phyloP scores from a whole-genome alignment of 2,329 filamentous ascomycete genomes.

The Clonostachys rosea region DNA sequence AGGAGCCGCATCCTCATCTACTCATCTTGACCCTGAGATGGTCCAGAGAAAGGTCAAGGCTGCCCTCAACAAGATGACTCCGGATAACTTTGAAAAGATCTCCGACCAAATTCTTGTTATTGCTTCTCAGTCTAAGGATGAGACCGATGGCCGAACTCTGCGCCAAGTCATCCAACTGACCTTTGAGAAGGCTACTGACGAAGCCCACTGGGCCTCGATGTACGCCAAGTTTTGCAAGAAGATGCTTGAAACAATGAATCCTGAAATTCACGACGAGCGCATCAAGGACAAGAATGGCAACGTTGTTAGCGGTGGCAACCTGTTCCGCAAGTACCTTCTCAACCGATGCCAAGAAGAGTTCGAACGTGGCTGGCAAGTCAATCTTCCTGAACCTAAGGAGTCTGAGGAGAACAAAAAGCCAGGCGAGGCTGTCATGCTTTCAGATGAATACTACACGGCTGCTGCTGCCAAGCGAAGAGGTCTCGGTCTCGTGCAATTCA shows the following conservation, averaged over 20 bases:
- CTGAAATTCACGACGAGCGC: slow-evolving; percentile 91
- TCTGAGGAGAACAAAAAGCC: slow-evolving; percentile 39
- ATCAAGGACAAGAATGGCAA: slow-evolving; percentile 88
- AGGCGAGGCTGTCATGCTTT: slow-evolving; percentile 76
- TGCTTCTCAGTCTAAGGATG: slow-evolving; percentile 91
- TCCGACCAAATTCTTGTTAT: slow-evolving; percentile 90
- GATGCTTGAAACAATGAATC: slow-evolving; percentile 93
- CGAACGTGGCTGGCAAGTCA: slow-evolving; percentile 87
- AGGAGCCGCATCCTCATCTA: slow-evolving; percentile 31
- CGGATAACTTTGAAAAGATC: slow-evolving; percentile 97
- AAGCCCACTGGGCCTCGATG: slow-evolving; percentile 98
- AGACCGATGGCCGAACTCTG: slow-evolving; percentile 87
- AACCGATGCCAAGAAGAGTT: slow-evolving; percentile 99
- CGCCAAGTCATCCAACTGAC: slow-evolving; percentile 98
- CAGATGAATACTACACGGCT: slow-evolving; percentile 93
- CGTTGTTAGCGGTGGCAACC: slow-evolving; percentile 82
- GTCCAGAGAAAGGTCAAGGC: slow-evolving; percentile 99
- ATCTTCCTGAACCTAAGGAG: slow-evolving; percentile 52
- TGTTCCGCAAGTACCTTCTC: slow-evolving; percentile 98
- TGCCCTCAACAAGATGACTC: slow-evolving; percentile 99
- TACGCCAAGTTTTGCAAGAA: slow-evolving; percentile 98
- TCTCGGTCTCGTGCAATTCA: slow-evolving; percentile 97
- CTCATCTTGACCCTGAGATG: slow-evolving; percentile 79
- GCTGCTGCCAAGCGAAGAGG: slow-evolving; percentile 94
- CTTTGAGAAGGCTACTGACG: slow-evolving; percentile 98